phyloP scores from a whole-genome alignment of 768 basidiomycete species.

The Hygrocybe punicea region DNA sequence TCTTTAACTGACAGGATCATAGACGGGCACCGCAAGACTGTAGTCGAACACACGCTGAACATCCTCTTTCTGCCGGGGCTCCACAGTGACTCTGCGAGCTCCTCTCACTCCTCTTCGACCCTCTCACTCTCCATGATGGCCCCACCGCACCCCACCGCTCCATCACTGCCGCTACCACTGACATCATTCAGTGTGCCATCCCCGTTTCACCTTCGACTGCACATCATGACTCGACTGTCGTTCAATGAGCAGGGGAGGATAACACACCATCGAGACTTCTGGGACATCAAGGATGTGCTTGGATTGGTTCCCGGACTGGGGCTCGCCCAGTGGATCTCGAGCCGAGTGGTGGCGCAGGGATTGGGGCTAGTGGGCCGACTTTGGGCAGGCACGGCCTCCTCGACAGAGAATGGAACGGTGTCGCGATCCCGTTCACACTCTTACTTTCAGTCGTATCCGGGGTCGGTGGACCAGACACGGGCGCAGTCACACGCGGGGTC shows the following conservation, averaged over 20 bases:
- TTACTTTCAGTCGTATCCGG: not conserved
- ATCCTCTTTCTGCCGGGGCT: conserved; percentile 71
- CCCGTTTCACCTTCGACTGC: conserved; percentile 71
- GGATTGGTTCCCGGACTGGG: conserved; percentile 68
- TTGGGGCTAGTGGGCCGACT: conserved; percentile 45
- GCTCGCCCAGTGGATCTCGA: conserved; percentile 64
- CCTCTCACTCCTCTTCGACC: conserved; percentile 24
- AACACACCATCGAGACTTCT: conserved; percentile 75
- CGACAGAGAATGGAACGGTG: not conserved
- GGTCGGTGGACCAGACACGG: not conserved
- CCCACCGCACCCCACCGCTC: conserved; percentile 37
- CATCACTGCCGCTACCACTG: conserved; percentile 56
- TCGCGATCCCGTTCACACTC: not conserved
- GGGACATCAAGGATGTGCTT: conserved; percentile 77
- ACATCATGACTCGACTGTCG: conserved; percentile 64
- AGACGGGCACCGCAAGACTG: conserved; percentile 73
- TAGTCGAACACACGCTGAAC: conserved; percentile 79
- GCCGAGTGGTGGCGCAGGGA: conserved; percentile 57
- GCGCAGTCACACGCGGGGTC: not conserved
- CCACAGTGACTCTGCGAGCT: conserved; percentile 47
- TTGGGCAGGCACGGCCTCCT: conserved; percentile 22
- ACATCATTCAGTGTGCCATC: conserved; percentile 58
- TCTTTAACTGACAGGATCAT: not conserved
- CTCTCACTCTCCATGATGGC: conserved; percentile 18
- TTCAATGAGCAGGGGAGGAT: conserved; percentile 84